A percentile compares a stretch with the other conserved stretches of the same genome.
Evolutionary conservation across 371 early-diverging fungal genomes (phyloP).

Genomic region (Umbelopsis sp.): DNA sequence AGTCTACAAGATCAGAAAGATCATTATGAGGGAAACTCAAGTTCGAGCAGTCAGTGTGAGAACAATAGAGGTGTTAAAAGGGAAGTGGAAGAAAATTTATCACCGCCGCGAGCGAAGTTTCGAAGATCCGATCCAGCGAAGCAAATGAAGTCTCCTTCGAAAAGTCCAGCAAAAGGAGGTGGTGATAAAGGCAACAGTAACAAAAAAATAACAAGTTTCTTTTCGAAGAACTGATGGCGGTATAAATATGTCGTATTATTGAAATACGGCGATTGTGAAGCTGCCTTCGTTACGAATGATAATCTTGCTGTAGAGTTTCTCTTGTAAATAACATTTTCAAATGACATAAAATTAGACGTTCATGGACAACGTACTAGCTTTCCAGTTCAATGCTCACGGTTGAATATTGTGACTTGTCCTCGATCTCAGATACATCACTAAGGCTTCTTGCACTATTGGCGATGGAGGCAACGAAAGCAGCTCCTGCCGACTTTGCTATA

Average conservation of each 20-base stretch:
- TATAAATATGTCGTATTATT: not conserved
- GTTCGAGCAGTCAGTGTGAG: not conserved
- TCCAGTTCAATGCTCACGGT: conserved; percentile 49
- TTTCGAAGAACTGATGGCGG: not conserved
- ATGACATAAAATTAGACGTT: not conserved
- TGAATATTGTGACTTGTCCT: conserved; percentile 44
- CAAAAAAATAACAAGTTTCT: conserved; percentile 15
- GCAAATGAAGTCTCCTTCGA: conserved; percentile 11
- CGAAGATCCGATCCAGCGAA: conserved; percentile 11
- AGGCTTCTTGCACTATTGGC: conserved; percentile 42
- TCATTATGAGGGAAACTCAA: not conserved
- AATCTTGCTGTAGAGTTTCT: conserved; percentile 34
- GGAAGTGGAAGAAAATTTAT: not conserved
- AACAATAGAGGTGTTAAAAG: not conserved
- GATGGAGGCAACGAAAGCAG: conserved; percentile 45
- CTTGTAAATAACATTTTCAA: not conserved
- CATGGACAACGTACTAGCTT: conserved; percentile 32
- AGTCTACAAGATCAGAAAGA: not conserved
- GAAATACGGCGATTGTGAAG: conserved; percentile 49
- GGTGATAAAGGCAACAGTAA: not conserved
- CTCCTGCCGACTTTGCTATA: conserved; percentile 41
- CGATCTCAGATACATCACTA: conserved; percentile 25
- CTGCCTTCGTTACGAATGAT: conserved; percentile 47
- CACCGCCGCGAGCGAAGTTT: not conserved
- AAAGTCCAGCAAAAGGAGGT: not conserved